Evolutionary conservation across 2,329 filamentous ascomycete species (phyloP).

Genomic region (Alternaria angustiovoidea): DNA sequence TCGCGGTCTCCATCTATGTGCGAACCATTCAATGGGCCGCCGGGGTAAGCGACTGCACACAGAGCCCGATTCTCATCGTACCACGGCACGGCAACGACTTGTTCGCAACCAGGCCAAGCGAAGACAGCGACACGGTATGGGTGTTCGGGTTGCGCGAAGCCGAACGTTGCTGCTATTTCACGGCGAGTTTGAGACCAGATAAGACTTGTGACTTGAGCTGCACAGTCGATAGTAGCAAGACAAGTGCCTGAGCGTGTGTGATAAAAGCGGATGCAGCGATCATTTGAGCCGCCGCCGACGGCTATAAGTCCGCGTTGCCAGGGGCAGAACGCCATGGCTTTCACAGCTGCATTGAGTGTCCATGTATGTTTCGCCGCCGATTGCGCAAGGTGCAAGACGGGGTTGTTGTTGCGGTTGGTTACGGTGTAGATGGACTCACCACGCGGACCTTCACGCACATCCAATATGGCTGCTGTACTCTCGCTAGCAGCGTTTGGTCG

Average conservation of each 20-base stretch:
- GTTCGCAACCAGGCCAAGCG: slow-evolving; percentile 89
- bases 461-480: slow-evolving; percentile 23
- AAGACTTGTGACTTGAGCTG: slow-evolving; percentile 90
- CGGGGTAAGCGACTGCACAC: slow-evolving; percentile 86
- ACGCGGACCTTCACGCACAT: slow-evolving; percentile 36
- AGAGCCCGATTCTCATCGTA: slow-evolving; percentile 79
- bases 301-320: slow-evolving; percentile 90
- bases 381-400: slow-evolving; percentile 57
- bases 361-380: slow-evolving; percentile 75
- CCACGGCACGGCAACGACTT: slow-evolving; percentile 87
- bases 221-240: slow-evolving; percentile 89
- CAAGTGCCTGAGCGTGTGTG: slow-evolving; percentile 83
- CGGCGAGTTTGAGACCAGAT: slow-evolving; percentile 87
- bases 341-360: slow-evolving; percentile 85
- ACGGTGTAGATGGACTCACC: slow-evolving; percentile 48
- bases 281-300: slow-evolving; percentile 91
- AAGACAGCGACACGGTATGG: slow-evolving; percentile 90
- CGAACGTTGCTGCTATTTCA: slow-evolving; percentile 93
- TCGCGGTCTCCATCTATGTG: slow-evolving; percentile 7
- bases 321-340: slow-evolving; percentile 95
- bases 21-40: slow-evolving; percentile 58
- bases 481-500: slow-evolving; percentile 20
- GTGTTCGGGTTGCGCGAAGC: slow-evolving; percentile 90
- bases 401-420: slow-evolving; percentile 41
- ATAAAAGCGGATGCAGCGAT: slow-evolving; percentile 96